phyloP scores from a whole-genome alignment of 2,329 filamentous ascomycete genomes.

The Fusarium nisikadoi region DNA sequence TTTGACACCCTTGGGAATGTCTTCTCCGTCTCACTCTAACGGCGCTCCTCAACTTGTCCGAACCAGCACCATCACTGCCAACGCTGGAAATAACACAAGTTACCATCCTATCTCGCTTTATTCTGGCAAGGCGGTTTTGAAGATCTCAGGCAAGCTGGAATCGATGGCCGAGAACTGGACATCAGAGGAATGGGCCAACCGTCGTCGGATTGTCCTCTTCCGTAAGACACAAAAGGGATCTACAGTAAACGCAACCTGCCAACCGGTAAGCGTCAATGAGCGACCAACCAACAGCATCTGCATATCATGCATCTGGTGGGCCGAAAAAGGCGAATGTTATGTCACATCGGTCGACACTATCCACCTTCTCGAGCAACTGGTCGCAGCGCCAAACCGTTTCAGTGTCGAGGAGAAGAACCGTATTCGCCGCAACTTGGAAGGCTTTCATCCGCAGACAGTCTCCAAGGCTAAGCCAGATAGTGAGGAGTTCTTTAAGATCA shows the following conservation, averaged over 20 bases:
- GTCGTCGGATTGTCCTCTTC: slow-evolving; percentile 89
- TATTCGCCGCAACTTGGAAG: slow-evolving; percentile 93
- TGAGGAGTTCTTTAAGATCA: slow-evolving; percentile 98
- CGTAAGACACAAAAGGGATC: slow-evolving; percentile 83
- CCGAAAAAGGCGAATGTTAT: slow-evolving; percentile 88
- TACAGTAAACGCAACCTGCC: slow-evolving; percentile 83
- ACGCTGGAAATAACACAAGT: slow-evolving; percentile 52
- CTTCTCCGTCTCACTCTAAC: slow-evolving; percentile 50
- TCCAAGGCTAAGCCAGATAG: slow-evolving; percentile 93
- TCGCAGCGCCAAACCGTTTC: slow-evolving; percentile 79
- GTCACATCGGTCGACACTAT: slow-evolving; percentile 98
- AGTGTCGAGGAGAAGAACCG: slow-evolving; percentile 98
- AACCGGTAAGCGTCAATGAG: slow-evolving; percentile 80
- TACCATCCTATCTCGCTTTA: slow-evolving; percentile 87
- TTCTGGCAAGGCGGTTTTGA: slow-evolving; percentile 84
- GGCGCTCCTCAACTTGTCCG: slow-evolving; percentile 62
- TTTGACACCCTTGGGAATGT: slow-evolving; percentile 61
- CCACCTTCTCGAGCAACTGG: slow-evolving; percentile 89
- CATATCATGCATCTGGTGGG: slow-evolving; percentile 98
- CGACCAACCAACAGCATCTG: slow-evolving; percentile 86
- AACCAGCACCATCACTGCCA: slow-evolving; percentile 63
- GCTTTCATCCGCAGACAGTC: slow-evolving; percentile 90
- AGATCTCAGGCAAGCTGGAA: slow-evolving; percentile 86
- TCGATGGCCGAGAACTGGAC: slow-evolving; percentile 87
- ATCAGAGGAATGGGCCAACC: slow-evolving; percentile 79